A percentile compares a stretch with the other conserved stretches of the same genome.
These are phyloP conservation scores for Cercis canadensis DNA, from an alignment of 306 rosid genomes.

Conservation along the genomic window DNA sequence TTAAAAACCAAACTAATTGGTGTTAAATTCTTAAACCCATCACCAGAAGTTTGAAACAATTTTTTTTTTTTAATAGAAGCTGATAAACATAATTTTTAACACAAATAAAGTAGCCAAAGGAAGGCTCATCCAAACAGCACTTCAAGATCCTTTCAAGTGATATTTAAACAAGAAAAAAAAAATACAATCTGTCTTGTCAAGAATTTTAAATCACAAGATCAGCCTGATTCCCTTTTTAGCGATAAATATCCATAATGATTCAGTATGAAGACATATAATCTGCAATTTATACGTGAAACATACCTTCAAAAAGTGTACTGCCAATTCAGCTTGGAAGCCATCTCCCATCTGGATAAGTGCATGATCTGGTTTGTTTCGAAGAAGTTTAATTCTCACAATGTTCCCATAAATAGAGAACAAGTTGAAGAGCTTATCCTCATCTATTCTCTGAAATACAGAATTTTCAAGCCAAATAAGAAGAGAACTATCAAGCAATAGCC, in stretches of 20 bases:
- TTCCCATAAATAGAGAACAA: conserved; percentile 96
- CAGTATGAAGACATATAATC: conserved; percentile 10
- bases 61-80: too few species aligned
- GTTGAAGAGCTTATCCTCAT: conserved; percentile 97
- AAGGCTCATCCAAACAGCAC: too few species aligned
- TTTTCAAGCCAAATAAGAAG: conserved; percentile 20
- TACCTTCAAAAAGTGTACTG: conserved; percentile 96
- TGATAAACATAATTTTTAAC: too few species aligned
- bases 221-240: not conserved
- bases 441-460: conserved; percentile 76
- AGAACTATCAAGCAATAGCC: not conserved
- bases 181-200: too few species aligned
- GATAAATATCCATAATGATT: not conserved
- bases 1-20: too few species aligned
- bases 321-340: conserved; percentile 98
- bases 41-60: too few species aligned
- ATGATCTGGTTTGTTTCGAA: conserved; percentile 95
- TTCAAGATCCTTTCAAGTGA: too few species aligned
- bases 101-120: too few species aligned
- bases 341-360: conserved; percentile 99
- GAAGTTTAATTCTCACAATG: conserved; percentile 92
- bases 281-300: conserved; percentile 33
- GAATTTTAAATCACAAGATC: too few species aligned
- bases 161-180: too few species aligned
- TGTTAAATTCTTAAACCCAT: too few species aligned